A percentile compares a stretch with the other conserved stretches of the same genome.
These are phyloP conservation scores for Ganoderma multipileum DNA, from an alignment of 1,284 basidiomycete species.

Conservation along the genomic window DNA sequence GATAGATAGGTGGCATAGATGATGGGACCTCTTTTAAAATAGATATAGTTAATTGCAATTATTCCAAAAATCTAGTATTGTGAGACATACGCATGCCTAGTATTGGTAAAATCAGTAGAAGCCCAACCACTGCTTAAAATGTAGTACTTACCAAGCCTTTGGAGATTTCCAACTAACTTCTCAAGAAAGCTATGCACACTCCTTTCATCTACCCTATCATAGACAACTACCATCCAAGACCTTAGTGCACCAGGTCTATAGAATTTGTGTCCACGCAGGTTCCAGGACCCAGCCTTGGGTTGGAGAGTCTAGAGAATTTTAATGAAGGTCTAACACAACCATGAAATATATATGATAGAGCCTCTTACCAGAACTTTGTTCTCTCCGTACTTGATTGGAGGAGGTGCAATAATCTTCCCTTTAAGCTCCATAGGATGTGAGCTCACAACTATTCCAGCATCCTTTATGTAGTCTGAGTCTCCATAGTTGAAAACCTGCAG, in stretches of 20 bases:
- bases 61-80: background rate
- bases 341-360: background rate
- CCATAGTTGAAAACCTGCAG: conserved; percentile 40
- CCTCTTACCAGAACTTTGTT: conserved; percentile 17
- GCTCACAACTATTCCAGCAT: conserved; percentile 41
- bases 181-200: conserved; percentile 31
- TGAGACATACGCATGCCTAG: conserved; percentile 21
- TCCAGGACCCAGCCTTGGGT: conserved; percentile 40
- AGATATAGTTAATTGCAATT: too few relatives aligned
- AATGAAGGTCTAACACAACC: background rate
- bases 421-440: conserved; percentile 34
- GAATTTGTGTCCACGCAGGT: conserved; percentile 41
- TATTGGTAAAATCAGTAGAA: background rate
- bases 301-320: conserved; percentile 21
- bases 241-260: conserved; percentile 20
- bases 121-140: background rate
- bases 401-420: conserved; percentile 39
- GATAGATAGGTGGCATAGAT: conserved; percentile 13
- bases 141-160: conserved; percentile 40
- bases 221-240: conserved; percentile 40
- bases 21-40: background rate
- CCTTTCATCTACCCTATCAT: conserved; percentile 2
- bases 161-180: conserved; percentile 37
- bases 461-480: conserved; percentile 42
- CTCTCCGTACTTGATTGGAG: conserved; percentile 37